A percentile compares a stretch with the other conserved stretches of the same genome.
These are phyloP conservation scores for Aquilaria malaccensis DNA, from an alignment of 345 rosid genomes.

Conservation along the genomic window DNA sequence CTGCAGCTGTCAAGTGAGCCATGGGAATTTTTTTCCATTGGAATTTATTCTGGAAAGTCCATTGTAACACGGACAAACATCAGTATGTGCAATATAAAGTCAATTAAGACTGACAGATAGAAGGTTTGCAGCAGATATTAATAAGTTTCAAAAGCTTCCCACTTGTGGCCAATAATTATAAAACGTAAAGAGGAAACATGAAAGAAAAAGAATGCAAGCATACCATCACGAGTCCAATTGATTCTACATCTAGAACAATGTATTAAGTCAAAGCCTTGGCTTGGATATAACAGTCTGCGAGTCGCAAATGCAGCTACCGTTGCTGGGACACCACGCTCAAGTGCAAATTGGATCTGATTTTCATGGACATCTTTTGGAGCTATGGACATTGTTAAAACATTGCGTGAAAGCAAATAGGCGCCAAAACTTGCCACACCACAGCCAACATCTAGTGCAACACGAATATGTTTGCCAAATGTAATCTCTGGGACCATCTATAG, in stretches of 20 bases:
- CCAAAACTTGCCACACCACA: slow-evolving; percentile 99
- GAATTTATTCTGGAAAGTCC: neutral
- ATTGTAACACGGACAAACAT: neutral
- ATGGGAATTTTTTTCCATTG: neutral
- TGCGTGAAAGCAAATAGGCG: slow-evolving; percentile 72
- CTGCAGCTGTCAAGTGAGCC: neutral
- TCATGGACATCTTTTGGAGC: slow-evolving; percentile 99
- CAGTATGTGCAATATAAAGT: slow-evolving; percentile 1
- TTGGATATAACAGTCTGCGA: slow-evolving; percentile 65
- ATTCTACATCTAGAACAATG: slow-evolving; percentile 99
- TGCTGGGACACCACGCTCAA: slow-evolving; percentile 98
- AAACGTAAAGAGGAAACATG: slow-evolving; percentile 5
- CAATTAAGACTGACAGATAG: neutral
- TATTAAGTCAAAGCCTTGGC: slow-evolving; percentile 94
- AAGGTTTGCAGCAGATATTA: neutral
- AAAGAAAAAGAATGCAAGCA: slow-evolving; percentile 9
- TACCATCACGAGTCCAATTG: slow-evolving; percentile 99
- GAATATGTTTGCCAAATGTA: slow-evolving; percentile 62
- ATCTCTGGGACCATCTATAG: slow-evolving; percentile 79
- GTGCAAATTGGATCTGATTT: slow-evolving; percentile 98
- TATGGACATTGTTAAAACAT: slow-evolving; percentile 77
- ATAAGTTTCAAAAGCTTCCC: neutral
- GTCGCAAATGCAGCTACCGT: slow-evolving; percentile 96
- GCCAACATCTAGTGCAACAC: slow-evolving; percentile 83
- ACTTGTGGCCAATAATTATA: neutral